Evolutionary conservation across 1,284 basidiomycete genomes (phyloP).

Genomic region (Volvariella volvacea): DNA sequence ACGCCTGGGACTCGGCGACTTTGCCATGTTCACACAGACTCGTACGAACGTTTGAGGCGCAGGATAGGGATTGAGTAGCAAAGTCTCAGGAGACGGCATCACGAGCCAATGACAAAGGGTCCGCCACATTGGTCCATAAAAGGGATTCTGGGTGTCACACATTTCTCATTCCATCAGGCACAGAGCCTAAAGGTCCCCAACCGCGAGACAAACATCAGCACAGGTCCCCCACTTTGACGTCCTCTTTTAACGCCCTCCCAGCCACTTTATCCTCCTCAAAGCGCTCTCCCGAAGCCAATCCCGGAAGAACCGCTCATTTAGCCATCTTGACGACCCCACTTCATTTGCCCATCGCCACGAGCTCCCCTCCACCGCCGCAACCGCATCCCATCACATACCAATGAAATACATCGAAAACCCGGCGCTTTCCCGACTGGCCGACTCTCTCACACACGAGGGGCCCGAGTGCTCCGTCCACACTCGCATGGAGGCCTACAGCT

Average conservation of each 20-base stretch:
- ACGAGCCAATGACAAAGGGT: neutral
- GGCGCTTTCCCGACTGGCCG: conserved; percentile 71
- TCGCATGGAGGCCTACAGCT: conserved; percentile 94
- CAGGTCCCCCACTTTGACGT: neutral
- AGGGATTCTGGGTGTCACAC: neutral
- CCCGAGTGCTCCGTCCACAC: conserved; percentile 90
- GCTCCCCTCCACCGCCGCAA: conserved; percentile 5
- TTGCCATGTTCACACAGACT: no score
- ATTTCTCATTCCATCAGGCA: neutral
- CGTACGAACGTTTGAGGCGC: no score
- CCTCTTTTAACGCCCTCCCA: neutral
- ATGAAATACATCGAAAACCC: conserved; percentile 95
- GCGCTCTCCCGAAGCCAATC: neutral
- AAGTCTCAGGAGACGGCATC: no score
- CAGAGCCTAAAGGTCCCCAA: neutral
- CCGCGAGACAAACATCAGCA: neutral
- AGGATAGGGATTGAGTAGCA: no score
- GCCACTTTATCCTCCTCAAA: neutral
- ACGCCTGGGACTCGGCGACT: no score
- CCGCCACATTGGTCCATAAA: neutral
- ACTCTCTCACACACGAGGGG: conserved; percentile 79
- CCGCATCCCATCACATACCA: conserved; percentile 7
- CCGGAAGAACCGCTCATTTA: neutral
- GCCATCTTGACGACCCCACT: neutral
- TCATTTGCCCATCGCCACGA: neutral